Conservation (phyloP, 176 grass and related monocot genomes). For the Zoysia pacifica region DNA sequence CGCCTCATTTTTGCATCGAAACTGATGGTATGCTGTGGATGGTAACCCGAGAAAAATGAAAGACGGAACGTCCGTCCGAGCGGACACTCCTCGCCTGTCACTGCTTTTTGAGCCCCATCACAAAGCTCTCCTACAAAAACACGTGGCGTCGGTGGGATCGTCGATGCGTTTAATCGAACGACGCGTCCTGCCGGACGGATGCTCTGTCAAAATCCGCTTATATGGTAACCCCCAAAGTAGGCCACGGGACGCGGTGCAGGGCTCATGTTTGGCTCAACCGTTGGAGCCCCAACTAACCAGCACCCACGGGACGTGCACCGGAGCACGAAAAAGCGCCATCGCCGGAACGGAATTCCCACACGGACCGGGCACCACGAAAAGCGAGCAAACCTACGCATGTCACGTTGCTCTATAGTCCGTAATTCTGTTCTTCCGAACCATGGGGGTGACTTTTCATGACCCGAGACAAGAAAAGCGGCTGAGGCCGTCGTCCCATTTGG, state of each 20-base stretch:
- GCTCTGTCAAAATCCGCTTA: too few relatives aligned
- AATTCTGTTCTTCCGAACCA: not conserved
- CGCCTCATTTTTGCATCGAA: not conserved
- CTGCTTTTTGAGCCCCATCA: too few relatives aligned
- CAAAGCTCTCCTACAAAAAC: too few relatives aligned
- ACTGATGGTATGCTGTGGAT: not conserved
- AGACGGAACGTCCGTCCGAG: too few relatives aligned
- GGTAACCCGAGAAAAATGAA: too few relatives aligned
- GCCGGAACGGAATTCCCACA: not conserved
- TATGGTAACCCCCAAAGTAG: too few relatives aligned
- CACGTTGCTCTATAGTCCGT: not conserved
- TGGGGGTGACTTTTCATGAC: constrained; percentile 22
- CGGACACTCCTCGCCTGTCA: too few relatives aligned
- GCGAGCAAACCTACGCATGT: not conserved
- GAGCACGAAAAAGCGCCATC: not conserved
- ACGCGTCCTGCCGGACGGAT: too few relatives aligned
- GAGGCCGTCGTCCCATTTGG: not conserved
- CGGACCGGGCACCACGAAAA: constrained; percentile 21
- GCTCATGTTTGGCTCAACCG: constrained; percentile 19
- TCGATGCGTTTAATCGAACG: too few relatives aligned
- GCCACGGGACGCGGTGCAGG: not conserved
- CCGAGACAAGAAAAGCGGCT: constrained; percentile 2
- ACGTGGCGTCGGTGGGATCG: too few relatives aligned
- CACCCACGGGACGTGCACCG: constrained; percentile 15
- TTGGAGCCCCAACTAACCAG: constrained; percentile 6